These are phyloP conservation scores for Colletotrichum destructivum DNA, from an alignment of 2,329 filamentous ascomycete species.

Conservation along the genomic window DNA sequence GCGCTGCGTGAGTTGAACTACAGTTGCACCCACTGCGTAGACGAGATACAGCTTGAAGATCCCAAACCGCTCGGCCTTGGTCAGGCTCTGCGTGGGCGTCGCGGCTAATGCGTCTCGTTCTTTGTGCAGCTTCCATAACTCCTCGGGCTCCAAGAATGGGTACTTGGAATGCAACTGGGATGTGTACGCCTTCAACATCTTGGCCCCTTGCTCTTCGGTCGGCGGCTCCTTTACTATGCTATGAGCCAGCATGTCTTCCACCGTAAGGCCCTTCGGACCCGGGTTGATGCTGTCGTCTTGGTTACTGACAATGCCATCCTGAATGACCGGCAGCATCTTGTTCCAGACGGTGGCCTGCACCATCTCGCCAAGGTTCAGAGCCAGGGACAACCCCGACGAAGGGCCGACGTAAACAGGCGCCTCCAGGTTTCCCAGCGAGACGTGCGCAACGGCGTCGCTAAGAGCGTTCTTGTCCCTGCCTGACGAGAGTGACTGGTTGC, in stretches of 20 bases:
- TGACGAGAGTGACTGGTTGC: constrained; percentile 3
- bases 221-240: constrained; percentile 59
- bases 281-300: constrained; percentile 27
- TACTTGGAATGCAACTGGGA: constrained; percentile 63
- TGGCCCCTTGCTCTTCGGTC: constrained; percentile 59
- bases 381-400: constrained; percentile 64
- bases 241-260: constrained; percentile 58
- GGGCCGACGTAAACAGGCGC: constrained; percentile 60
- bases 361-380: constrained; percentile 66
- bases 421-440: constrained; percentile 61
- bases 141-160: constrained; percentile 63
- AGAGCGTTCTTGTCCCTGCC: constrained; percentile 46
- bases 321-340: constrained; percentile 57
- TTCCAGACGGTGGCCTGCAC: constrained; percentile 69
- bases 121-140: constrained; percentile 61
- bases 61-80: constrained; percentile 54
- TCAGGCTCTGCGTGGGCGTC: constrained; percentile 48
- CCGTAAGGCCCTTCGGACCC: constrained; percentile 47
- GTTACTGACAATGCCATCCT: constrained; percentile 31
- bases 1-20: constrained; percentile 63
- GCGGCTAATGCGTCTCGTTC: constrained; percentile 55
- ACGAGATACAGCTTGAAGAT: constrained; percentile 67
- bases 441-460: constrained; percentile 63
- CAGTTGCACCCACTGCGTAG: constrained; percentile 66
- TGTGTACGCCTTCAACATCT: constrained; percentile 62